Conservation (phyloP, 2,329 filamentous ascomycete genomes). For the Leptographium wingfieldii region DNA sequence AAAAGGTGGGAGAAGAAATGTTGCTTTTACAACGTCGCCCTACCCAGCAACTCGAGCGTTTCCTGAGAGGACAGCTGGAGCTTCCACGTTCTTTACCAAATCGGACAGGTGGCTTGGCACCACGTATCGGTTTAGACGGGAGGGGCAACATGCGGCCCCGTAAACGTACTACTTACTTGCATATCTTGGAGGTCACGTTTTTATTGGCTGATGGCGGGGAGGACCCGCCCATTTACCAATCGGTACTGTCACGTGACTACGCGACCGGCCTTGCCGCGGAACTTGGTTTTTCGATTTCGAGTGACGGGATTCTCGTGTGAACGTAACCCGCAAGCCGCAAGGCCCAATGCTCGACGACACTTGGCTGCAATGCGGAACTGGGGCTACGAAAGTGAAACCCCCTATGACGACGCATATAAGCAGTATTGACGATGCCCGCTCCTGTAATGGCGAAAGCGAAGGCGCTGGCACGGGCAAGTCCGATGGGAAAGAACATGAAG, state of each 20-base stretch:
- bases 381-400: neutral
- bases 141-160: neutral
- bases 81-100: slow-evolving; percentile 3
- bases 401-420: neutral
- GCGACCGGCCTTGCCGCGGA: neutral
- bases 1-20: neutral
- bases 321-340: neutral
- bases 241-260: neutral
- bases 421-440: slow-evolving; percentile 2
- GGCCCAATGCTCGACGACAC: neutral
- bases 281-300: neutral
- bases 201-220: neutral
- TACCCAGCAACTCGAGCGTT: neutral
- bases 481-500: slow-evolving; percentile 3
- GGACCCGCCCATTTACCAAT: neutral
- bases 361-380: neutral
- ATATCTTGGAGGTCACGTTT: neutral
- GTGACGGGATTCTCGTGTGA: neutral
- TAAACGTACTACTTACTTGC: neutral
- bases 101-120: slow-evolving; percentile 6
- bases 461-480: slow-evolving; percentile 1
- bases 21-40: neutral
- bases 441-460: slow-evolving; percentile 3
- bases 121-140: neutral
- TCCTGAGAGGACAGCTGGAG: slow-evolving; percentile 6